Evolutionary conservation across 163 green algal genomes (phyloP).

Genomic region (Coccomyxa subellipsoidea): DNA sequence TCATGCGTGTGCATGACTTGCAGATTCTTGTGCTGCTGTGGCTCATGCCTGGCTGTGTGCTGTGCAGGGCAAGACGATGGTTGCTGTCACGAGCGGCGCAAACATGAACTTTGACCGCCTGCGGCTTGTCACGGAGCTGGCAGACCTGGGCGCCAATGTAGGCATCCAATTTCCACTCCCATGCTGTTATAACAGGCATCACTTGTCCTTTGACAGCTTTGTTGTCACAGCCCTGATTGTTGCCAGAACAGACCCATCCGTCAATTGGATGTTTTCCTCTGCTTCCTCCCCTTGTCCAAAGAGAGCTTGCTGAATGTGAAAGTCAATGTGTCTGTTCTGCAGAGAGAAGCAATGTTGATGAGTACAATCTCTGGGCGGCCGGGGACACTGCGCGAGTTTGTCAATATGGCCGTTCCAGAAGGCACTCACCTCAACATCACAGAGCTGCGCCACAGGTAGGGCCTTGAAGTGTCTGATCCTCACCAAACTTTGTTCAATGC

Average conservation of each 20-base stretch:
- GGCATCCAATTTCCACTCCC: no score
- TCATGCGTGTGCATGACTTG: no score
- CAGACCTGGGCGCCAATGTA: constrained; percentile 72
- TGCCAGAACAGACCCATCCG: no score
- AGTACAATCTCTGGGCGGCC: constrained; percentile 79
- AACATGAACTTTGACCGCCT: constrained; percentile 99
- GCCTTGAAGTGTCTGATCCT: no score
- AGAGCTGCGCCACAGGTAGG: not conserved
- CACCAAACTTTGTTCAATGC: no score
- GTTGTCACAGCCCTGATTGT: no score
- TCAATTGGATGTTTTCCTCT: no score
- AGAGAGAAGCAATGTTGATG: constrained; percentile 76
- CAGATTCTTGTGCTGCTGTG: no score
- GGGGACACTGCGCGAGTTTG: constrained; percentile 71
- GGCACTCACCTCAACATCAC: not conserved
- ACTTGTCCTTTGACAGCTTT: not conserved
- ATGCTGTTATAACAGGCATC: no score
- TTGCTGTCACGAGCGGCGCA: constrained; percentile 88
- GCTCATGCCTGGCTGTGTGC: not conserved
- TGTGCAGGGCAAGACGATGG: constrained; percentile 68
- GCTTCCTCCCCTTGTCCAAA: no score
- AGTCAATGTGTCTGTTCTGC: not conserved
- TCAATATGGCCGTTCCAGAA: constrained; percentile 41
- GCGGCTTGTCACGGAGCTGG: constrained; percentile 88
- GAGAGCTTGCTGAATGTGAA: no score